Base-by-base conservation (phyloP, 2,329 filamentous ascomycete species). In the Penicillium sp. region DNA sequence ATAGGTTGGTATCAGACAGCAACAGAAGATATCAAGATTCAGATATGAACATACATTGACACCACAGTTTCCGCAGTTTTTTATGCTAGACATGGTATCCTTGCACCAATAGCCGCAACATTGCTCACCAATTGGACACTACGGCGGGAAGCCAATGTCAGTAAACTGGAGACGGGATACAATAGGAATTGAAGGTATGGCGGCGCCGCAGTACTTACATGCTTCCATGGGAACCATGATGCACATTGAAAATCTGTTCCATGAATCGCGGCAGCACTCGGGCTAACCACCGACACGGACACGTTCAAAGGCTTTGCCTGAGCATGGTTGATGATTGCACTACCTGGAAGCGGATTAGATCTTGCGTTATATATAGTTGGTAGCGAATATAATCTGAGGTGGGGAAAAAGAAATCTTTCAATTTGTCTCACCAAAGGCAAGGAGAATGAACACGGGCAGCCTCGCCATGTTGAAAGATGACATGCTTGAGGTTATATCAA, bases 91-190 rank as follows among this genome's bases (percentile, higher is more conserved):
- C 16, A 31, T 14, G 16, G 48, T 47, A 25, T 58, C 31, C 8
- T 36, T 44, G 14, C 55, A 56, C 9, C 33, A 36, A n/a, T 42
- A 54, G 38, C 54, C 56, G 46, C 53, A 58, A 33, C 55, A 56
- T 44, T 46, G 48, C 45, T 41, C 8, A 24, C 38, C 41, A 4
- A 35, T 35, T 11, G 50, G 48, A 31, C 55, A 58, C 55, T 58
- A 22, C 11, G 4, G 16, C 20, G 20, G 16, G 16, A 8, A 36
- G 14, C 16, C 9, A 9, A 40, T 13, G 14, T 24, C 20, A 40
- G 38, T 22, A 14, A 25, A 24, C 2, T 20, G 2, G 9, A 8
- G n/a, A 33, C n/a, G 4, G n/a, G 20, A 16, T 9, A 18, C 5
- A 18, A n/a, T 16, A 2, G n/a, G 2, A 35, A 11, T 28, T 35